Percentiles rank a stretch among this genome's conserved stretches.
These are phyloP conservation scores for Polyplosphaeria fusca DNA, from an alignment of 495 filamentous ascomycete genomes.

Conservation along the genomic window DNA sequence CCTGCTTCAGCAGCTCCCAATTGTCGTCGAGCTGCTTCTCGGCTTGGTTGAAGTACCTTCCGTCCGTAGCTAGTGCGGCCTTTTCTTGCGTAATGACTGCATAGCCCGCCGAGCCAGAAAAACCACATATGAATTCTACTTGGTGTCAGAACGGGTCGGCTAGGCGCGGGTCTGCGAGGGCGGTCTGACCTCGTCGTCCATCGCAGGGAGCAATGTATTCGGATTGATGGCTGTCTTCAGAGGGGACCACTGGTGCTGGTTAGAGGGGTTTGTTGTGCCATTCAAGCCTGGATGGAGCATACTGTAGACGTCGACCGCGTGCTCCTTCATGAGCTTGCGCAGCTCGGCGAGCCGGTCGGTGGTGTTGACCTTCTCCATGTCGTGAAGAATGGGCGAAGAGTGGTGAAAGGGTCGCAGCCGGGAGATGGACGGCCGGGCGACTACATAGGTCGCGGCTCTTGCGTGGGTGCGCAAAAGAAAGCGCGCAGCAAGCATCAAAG, in stretches of 20 bases:
- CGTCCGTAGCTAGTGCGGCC: conserved; percentile 90
- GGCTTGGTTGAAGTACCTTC: conserved; percentile 98
- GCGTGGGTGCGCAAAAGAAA: conserved; percentile 18
- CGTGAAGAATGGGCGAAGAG: conserved; percentile 40
- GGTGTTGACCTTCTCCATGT: conserved; percentile 82
- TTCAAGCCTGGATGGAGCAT: not conserved
- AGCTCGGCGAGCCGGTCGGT: conserved; percentile 71
- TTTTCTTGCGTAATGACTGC: conserved; percentile 83
- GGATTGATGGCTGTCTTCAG: conserved; percentile 95
- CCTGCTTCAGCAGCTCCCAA: conserved; percentile 90
- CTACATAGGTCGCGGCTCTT: conserved; percentile 23
- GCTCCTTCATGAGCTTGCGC: conserved; percentile 81
- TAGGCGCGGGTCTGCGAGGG: not conserved
- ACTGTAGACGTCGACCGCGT: conserved; percentile 93
- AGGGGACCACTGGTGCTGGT: conserved; percentile 72
- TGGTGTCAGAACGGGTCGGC: conserved; percentile 22
- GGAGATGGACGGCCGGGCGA: not conserved
- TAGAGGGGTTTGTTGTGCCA: conserved; percentile 7
- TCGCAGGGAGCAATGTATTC: conserved; percentile 97
- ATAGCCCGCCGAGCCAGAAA: conserved; percentile 91
- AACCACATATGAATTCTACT: conserved; percentile 85
- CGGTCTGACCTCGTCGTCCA: conserved; percentile 69
- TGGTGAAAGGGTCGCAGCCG: conserved; percentile 21
- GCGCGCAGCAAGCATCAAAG: conserved; percentile 7
- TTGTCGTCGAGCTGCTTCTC: conserved; percentile 86